Evolutionary conservation across 1,284 basidiomycete genomes (phyloP).

Genomic region (Blastosporella zonata): DNA sequence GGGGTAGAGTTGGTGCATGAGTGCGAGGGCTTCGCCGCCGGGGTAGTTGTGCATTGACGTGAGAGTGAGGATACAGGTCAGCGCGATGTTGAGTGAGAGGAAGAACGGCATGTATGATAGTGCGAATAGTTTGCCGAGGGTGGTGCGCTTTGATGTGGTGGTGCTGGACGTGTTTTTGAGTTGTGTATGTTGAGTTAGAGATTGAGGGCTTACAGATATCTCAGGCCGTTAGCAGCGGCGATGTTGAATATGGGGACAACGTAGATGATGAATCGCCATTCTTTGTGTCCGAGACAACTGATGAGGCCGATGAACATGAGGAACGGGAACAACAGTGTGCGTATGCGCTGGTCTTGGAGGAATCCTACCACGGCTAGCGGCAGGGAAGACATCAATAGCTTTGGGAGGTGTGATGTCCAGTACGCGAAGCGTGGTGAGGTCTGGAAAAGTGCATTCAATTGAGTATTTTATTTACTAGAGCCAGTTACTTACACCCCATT

Average conservation of each 20-base stretch:
- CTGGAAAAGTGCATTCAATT: constrained; percentile 35
- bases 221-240: constrained; percentile 66
- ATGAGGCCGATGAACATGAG: constrained; percentile 63
- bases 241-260: constrained; percentile 82
- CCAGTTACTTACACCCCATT: constrained; percentile 81
- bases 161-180: constrained; percentile 30
- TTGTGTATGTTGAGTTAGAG: constrained; percentile 1
- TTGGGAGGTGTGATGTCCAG: constrained; percentile 71
- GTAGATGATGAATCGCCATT: constrained; percentile 96
- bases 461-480: background rate
- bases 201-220: constrained; percentile 52
- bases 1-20: constrained; percentile 56
- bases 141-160: constrained; percentile 41
- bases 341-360: constrained; percentile 44
- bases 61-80: constrained; percentile 51
- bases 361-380: constrained; percentile 63
- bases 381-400: constrained; percentile 66
- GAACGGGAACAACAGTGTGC: constrained; percentile 50
- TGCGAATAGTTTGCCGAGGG: constrained; percentile 41
- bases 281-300: constrained; percentile 83
- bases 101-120: constrained; percentile 43
- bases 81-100: constrained; percentile 49
- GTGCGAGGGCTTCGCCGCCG: constrained; percentile 73
- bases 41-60: constrained; percentile 85
- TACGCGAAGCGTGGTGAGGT: constrained; percentile 75